phyloP scores from a whole-genome alignment of 495 filamentous ascomycete genomes.

The Tuber magnatum region DNA sequence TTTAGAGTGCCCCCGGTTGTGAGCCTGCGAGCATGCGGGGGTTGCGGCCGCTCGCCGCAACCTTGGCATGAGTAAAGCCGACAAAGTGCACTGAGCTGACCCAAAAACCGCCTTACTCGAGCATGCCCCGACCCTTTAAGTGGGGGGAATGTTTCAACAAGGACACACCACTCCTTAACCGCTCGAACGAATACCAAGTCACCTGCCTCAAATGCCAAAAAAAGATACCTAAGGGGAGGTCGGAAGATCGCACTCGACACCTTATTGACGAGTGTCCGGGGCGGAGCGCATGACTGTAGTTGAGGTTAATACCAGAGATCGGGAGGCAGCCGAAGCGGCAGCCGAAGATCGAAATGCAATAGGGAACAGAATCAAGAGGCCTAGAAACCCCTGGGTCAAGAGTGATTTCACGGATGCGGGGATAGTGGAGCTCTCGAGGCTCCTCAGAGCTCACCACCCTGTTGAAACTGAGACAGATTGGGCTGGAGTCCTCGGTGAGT shows the following conservation, averaged over 20 bases:
- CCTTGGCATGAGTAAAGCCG: too few relatives aligned
- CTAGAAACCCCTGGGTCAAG: constrained; percentile 11
- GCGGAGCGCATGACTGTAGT: constrained; percentile 29
- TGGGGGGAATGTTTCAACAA: constrained; percentile 37
- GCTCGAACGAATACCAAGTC: constrained; percentile 36
- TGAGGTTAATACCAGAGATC: constrained; percentile 23
- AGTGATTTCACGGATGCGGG: constrained; percentile 18
- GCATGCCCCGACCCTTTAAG: constrained; percentile 32
- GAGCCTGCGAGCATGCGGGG: too few relatives aligned
- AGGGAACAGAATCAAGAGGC: constrained; percentile 10
- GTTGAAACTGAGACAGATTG: constrained; percentile 21
- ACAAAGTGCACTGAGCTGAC: neutral
- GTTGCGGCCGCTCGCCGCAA: too few relatives aligned
- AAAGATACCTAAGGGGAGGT: constrained; percentile 31
- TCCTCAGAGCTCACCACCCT: constrained; percentile 23
- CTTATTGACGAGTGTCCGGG: constrained; percentile 31
- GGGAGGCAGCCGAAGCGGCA: constrained; percentile 18
- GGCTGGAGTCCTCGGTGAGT: constrained; percentile 22
- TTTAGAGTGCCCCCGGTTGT: too few relatives aligned
- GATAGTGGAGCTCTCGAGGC: constrained; percentile 18
- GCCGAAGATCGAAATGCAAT: constrained; percentile 1
- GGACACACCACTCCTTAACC: constrained; percentile 31
- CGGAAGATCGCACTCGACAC: constrained; percentile 29
- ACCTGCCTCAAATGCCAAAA: constrained; percentile 30
- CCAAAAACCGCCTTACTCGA: neutral